Percentiles rank a stretch among this genome's conserved stretches.
Conservation (phyloP, 164 flowering plant genomes). For the Liriodendron chinense region DNA sequence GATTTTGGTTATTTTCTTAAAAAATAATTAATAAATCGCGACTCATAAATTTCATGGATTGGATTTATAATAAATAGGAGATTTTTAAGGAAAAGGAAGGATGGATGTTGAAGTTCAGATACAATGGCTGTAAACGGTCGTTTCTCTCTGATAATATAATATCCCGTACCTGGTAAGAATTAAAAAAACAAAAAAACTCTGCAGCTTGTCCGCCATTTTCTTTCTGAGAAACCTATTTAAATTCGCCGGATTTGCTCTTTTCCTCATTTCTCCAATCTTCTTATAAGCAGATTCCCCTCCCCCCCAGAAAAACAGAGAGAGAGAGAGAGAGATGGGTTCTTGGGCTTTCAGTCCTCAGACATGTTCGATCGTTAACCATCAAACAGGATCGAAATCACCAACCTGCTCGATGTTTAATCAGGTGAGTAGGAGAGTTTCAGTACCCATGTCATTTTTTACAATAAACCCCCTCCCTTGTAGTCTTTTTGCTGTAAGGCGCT, state of each 20-base stretch:
- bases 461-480: background rate
- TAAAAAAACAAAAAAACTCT: background rate
- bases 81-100: too few relatives aligned
- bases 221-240: background rate
- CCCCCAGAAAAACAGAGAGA: background rate
- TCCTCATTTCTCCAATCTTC: background rate
- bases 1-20: too few relatives aligned
- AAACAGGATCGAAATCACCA: background rate
- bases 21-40: too few relatives aligned
- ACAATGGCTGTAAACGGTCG: too few relatives aligned
- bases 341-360: background rate
- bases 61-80: too few relatives aligned
- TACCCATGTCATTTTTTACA: slow-evolving; percentile 2
- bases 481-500: background rate
- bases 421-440: background rate
- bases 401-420: background rate
- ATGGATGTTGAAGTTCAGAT: too few relatives aligned
- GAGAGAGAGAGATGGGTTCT: background rate
- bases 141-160: too few relatives aligned
- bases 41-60: too few relatives aligned
- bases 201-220: background rate
- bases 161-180: too few relatives aligned
- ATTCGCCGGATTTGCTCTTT: background rate
- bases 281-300: background rate
- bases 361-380: background rate